Conservation (phyloP, 371 early-diverging fungal species). For the Mucor velutinosus region DNA sequence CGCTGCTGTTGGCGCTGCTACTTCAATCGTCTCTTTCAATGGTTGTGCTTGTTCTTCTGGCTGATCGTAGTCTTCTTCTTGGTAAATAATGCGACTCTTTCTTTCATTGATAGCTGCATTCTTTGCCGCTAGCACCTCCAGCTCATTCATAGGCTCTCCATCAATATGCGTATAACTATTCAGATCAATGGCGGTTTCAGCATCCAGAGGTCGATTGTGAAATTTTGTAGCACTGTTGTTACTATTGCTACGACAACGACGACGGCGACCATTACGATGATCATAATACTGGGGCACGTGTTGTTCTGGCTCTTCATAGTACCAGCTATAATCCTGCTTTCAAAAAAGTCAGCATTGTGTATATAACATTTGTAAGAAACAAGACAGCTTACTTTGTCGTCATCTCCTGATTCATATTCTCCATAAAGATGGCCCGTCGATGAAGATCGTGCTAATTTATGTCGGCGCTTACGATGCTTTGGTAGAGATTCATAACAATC, state of each 20-base stretch:
- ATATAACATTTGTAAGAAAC: not conserved
- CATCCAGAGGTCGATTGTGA: not conserved
- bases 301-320: not conserved
- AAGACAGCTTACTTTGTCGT: not conserved
- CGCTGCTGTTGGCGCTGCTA: not conserved
- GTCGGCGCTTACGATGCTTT: not conserved
- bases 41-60: too few species aligned
- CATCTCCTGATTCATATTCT: not conserved
- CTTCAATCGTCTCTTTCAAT: too few species aligned
- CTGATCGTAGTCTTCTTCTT: not conserved
- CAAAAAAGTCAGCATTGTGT: not conserved
- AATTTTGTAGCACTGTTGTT: not conserved
- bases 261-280: not conserved
- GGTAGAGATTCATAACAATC: not conserved
- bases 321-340: conserved; percentile 7
- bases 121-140: conserved; percentile 18
- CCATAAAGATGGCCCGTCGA: not conserved
- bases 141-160: conserved; percentile 25
- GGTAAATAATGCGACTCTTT: not conserved
- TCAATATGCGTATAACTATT: conserved; percentile 7
- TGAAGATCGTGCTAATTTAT: conserved; percentile 1
- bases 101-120: conserved; percentile 16
- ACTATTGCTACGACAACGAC: not conserved
- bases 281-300: not conserved
- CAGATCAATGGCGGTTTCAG: not conserved